phyloP scores from a whole-genome alignment of 345 rosid genomes.

The Lepidium sativum region DNA sequence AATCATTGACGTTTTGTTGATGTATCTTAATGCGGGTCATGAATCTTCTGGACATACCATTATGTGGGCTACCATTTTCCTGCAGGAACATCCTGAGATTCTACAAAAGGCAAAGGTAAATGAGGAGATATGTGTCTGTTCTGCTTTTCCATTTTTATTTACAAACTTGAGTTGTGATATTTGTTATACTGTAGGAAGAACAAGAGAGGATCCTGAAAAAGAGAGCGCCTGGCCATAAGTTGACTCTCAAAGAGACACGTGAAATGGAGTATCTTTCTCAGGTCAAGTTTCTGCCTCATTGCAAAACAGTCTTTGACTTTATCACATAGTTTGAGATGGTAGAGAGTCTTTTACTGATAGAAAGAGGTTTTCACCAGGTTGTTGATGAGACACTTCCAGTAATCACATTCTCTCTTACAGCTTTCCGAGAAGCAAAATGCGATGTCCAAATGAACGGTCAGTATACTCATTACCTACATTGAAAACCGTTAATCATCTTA shows the following conservation, averaged over 20 bases:
- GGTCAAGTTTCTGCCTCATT: conserved; percentile 25
- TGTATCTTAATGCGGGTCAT: conserved; percentile 90
- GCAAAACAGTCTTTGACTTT: neutral
- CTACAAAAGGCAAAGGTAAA: conserved; percentile 58
- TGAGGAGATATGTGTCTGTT: neutral
- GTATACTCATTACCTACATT: conserved; percentile 15
- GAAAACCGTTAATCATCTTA: neutral
- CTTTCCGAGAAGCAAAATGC: conserved; percentile 64
- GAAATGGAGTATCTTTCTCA: conserved; percentile 70
- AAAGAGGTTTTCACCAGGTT: conserved; percentile 32
- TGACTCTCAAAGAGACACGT: conserved; percentile 62
- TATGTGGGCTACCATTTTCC: conserved; percentile 74
- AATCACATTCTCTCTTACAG: conserved; percentile 62
- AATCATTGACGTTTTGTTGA: conserved; percentile 65
- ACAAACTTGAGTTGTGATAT: neutral
- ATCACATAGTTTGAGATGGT: neutral
- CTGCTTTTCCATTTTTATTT: neutral
- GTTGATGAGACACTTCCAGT: conserved; percentile 80
- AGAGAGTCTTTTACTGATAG: neutral
- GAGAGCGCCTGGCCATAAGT: conserved; percentile 35
- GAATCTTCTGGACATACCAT: conserved; percentile 83
- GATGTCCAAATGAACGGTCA: conserved; percentile 51
- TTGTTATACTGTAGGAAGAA: conserved; percentile 39
- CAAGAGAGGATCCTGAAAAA: conserved; percentile 48
- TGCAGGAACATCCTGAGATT: conserved; percentile 60